phyloP scores from a whole-genome alignment of 192 early-diverging fungal species.

The Podila epicladia region DNA sequence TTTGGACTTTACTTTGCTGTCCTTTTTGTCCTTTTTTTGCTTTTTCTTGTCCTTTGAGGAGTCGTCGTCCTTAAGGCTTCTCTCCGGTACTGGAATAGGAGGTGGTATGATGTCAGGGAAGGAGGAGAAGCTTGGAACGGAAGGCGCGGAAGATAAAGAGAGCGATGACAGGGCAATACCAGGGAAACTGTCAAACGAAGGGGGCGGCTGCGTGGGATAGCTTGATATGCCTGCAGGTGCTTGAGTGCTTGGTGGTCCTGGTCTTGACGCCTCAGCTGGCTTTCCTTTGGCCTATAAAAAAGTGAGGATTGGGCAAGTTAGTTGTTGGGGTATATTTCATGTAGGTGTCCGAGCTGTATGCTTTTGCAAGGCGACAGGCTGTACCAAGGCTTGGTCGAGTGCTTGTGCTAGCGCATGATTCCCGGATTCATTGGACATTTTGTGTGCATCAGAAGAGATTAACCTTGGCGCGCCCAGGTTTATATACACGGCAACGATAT shows the following conservation, averaged over 20 bases:
- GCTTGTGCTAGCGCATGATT: slow-evolving; percentile 1
- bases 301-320: too few relatives aligned
- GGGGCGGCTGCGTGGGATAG: slow-evolving; percentile 17
- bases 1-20: neutral
- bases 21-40: neutral
- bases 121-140: slow-evolving; percentile 25
- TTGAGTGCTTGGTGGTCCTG: too few relatives aligned
- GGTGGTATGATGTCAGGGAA: slow-evolving; percentile 7
- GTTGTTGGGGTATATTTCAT: too few relatives aligned
- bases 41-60: neutral
- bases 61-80: neutral
- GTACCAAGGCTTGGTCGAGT: neutral
- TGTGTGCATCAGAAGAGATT: neutral
- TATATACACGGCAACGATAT: too few relatives aligned
- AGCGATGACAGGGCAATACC: slow-evolving; percentile 8
- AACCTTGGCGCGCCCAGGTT: neutral
- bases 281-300: too few relatives aligned
- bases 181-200: slow-evolving; percentile 45
- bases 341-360: too few relatives aligned
- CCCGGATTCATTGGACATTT: neutral
- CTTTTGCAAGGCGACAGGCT: neutral
- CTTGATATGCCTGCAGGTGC: too few relatives aligned
- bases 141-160: neutral
- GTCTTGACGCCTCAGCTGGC: too few relatives aligned
- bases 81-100: neutral